Base-by-base conservation (phyloP, 768 basidiomycete genomes). In the Boletus patriciae region DNA sequence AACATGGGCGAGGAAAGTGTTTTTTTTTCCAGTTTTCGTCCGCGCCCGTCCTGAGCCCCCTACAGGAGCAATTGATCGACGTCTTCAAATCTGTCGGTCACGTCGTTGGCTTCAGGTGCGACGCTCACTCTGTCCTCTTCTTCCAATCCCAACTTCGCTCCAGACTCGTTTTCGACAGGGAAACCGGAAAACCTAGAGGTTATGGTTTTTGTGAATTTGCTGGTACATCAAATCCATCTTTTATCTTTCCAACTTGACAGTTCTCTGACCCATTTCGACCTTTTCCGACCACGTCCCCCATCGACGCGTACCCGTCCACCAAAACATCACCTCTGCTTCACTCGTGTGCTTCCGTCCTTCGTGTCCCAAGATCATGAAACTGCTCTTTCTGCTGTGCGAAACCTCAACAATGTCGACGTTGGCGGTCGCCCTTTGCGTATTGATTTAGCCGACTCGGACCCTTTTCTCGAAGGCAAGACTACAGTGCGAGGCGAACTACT, bases 181-280 rank as follows among this genome's bases (percentile, higher is more conserved):
- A 92, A 55, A 94, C 93, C n/a, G 93, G 92, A 52, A 95, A 95
- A 70, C 92, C 94, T 49, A 88, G 87, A 74, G 94, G 94, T 29
- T 96, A 94, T 72, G 94, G 93, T 21, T 93, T 93, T 68, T 93
- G 92, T 78, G 92, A 94, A 83, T 94, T 92, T 66, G 83, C 88
- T 62, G 92, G 91, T 92, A 83, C 77, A 80, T 78, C 68, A 73
- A 68, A 71, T 68, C 74, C 57, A 66, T 67, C 53, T 57, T 61
- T 52, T 60, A 52, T 61, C 60, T 54, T 61, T 61, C 60, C 44
- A 61, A 47, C 47, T 64, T 61, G 63, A 63, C 59, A 41, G 36
- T 46, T 61, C 66, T 75, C 74, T 81, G 74, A 79, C 78, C 66
- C 70, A 57, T 73, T 71, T 58, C 64, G 65, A 56, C 63, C 55